Percentiles rank a stretch among this genome's conserved stretches.
These are phyloP conservation scores for Rhodosporidiobolus odoratus DNA, from an alignment of 768 basidiomycete genomes.

Conservation along the genomic window DNA sequence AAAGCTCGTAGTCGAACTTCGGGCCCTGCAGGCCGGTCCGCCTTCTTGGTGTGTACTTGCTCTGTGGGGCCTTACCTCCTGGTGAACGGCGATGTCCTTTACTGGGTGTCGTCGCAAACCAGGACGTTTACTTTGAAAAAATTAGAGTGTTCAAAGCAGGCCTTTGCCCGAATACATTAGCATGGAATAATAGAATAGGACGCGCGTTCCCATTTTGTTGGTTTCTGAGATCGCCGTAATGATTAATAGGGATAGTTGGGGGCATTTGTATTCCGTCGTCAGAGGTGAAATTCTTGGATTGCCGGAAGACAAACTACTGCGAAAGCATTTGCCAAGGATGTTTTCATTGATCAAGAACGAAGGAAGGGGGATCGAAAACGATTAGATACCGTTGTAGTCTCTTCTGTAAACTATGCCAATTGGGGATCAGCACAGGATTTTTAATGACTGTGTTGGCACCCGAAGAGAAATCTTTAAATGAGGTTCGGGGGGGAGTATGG, in stretches of 20 bases:
- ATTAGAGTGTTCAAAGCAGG: constrained; percentile 79
- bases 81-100: too few relatives aligned
- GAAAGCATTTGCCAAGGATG: constrained; percentile 81
- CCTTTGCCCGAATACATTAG: constrained; percentile 71
- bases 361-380: constrained; percentile 79
- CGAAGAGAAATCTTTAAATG: constrained; percentile 78
- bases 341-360: constrained; percentile 81
- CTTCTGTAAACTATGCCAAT: constrained; percentile 79
- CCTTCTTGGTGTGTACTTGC: too few relatives aligned
- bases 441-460: constrained; percentile 70
- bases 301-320: constrained; percentile 71
- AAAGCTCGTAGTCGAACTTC: too few relatives aligned
- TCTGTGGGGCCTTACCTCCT: too few relatives aligned
- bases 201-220: constrained; percentile 75
- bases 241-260: constrained; percentile 77
- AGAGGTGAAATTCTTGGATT: constrained; percentile 84
- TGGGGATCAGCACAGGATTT: constrained; percentile 67
- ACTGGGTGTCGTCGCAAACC: too few relatives aligned
- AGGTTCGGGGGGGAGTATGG: constrained; percentile 76
- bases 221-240: constrained; percentile 75
- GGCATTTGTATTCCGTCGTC: constrained; percentile 73
- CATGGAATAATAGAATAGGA: constrained; percentile 79
- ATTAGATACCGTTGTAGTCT: constrained; percentile 79
- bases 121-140: constrained; percentile 80
- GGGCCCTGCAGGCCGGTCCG: too few relatives aligned